phyloP scores from a whole-genome alignment of 2,329 filamentous ascomycete genomes.

The Gaeumannomyces tritici region DNA sequence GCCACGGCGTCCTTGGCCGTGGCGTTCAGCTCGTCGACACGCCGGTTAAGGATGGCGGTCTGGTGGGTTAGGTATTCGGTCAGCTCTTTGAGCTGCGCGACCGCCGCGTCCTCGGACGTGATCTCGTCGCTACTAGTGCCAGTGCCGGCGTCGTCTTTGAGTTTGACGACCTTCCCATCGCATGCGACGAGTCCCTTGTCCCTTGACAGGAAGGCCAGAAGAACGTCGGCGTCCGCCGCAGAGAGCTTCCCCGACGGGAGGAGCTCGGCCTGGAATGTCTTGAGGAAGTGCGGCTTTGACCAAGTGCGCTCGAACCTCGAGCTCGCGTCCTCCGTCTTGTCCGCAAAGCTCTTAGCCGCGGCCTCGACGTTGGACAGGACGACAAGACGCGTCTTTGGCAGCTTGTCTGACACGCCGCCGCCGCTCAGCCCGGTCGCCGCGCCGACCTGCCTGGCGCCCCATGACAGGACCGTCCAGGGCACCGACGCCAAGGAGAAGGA shows the following conservation, averaged over 20 bases:
- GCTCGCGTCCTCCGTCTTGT: conserved; percentile 28
- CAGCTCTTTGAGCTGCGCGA: conserved; percentile 75
- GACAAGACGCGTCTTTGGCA: conserved; percentile 55
- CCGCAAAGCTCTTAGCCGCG: conserved; percentile 43
- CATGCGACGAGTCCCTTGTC: conserved; percentile 51
- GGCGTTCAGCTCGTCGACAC: conserved; percentile 54
- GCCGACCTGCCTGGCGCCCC: conserved; percentile 65
- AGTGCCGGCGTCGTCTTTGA: conserved; percentile 41
- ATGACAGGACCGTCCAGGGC: conserved; percentile 62
- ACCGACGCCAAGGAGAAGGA: conserved; percentile 51
- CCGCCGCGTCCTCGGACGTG: conserved; percentile 68
- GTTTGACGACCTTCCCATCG: conserved; percentile 64
- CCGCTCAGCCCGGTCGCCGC: conserved; percentile 35
- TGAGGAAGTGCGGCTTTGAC: conserved; percentile 54
- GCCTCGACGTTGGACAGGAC: conserved; percentile 54
- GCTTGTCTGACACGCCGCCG: conserved; percentile 34
- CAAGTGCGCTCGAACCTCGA: conserved; percentile 58
- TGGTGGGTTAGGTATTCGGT: conserved; percentile 67
- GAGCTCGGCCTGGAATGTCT: conserved; percentile 44
- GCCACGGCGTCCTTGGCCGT: conserved; percentile 62
- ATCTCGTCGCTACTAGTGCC: conserved; percentile 29
- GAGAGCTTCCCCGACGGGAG: conserved; percentile 36
- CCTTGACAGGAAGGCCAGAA: conserved; percentile 60
- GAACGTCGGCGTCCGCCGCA: conserved; percentile 55
- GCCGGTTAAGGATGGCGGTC: conserved; percentile 54